phyloP scores from a whole-genome alignment of 768 basidiomycete species.

The Mycena olivaceomarginata region DNA sequence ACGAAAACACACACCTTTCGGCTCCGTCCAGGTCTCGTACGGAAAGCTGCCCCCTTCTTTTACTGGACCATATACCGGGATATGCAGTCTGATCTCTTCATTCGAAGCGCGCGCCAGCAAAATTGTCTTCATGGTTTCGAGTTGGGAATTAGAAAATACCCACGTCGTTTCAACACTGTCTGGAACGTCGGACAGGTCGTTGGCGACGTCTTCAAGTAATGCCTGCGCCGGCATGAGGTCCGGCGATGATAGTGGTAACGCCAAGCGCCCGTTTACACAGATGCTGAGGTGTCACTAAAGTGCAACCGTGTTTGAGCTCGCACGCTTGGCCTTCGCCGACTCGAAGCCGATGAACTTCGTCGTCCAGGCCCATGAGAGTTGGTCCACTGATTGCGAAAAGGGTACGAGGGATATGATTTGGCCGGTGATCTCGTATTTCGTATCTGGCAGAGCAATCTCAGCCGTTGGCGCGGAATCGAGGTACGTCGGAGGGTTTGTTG shows the following conservation, averaged over 20 bases:
- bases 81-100: neutral
- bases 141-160: neutral
- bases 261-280: neutral
- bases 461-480: slow-evolving; percentile 4
- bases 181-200: no score
- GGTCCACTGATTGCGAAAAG: neutral
- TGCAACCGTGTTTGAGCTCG: no score
- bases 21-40: no score
- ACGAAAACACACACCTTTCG: no score
- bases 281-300: neutral
- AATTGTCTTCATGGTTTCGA: neutral
- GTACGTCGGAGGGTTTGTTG: neutral
- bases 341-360: slow-evolving; percentile 2
- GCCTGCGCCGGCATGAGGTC: no score
- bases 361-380: slow-evolving; percentile 24
- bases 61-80: neutral
- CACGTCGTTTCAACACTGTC: neutral
- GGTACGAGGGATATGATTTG: slow-evolving; percentile 25
- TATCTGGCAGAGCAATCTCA: slow-evolving; percentile 26
- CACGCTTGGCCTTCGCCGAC: no score
- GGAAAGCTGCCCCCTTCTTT: no score
- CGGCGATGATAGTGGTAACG: neutral
- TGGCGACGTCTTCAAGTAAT: no score
- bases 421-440: slow-evolving; percentile 14
- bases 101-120: neutral